phyloP scores from a whole-genome alignment of 2,329 filamentous ascomycete species.

The Diaporthe batatas region DNA sequence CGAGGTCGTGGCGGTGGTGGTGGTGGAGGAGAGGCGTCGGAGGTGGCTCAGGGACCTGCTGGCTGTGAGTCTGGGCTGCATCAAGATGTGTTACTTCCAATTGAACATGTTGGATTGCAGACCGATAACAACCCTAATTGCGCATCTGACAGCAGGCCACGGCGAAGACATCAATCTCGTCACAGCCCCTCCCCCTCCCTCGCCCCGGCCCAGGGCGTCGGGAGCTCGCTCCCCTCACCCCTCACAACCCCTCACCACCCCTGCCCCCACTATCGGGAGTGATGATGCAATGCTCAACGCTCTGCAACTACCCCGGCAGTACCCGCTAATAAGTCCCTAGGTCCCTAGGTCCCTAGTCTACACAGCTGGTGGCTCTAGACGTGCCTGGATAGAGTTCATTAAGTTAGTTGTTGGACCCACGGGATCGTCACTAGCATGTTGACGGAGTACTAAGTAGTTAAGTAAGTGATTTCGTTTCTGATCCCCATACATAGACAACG shows the following conservation, averaged over 20 bases:
- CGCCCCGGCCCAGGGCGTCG: slow-evolving; percentile 10
- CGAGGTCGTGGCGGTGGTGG: not conserved
- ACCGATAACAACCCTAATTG: not conserved
- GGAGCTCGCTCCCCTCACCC: slow-evolving; percentile 1
- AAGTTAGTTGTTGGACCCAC: too few relatives aligned
- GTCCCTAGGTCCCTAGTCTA: slow-evolving; percentile 1
- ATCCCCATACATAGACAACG: too few relatives aligned
- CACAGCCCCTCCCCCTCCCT: not conserved
- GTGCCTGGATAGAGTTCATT: too few relatives aligned
- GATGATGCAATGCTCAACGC: slow-evolving; percentile 34
- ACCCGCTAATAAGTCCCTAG: not conserved
- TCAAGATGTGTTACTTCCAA: not conserved
- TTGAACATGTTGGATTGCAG: not conserved
- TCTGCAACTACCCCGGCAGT: not conserved
- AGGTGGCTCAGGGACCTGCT: slow-evolving; percentile 1
- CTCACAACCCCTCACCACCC: not conserved
- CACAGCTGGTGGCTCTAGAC: too few relatives aligned
- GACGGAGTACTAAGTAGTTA: too few relatives aligned
- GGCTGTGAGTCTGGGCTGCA: slow-evolving; percentile 6
- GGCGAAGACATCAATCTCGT: slow-evolving; percentile 30
- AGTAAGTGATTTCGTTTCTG: too few relatives aligned
- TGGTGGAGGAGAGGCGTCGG: not conserved
- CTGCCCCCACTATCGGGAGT: slow-evolving; percentile 2
- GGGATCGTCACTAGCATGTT: not conserved
- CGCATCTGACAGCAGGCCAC: not conserved